A percentile compares a stretch with the other conserved stretches of the same genome.
phyloP scores from a whole-genome alignment of 2,329 filamentous ascomycete species.

The Botryotinia convoluta region DNA sequence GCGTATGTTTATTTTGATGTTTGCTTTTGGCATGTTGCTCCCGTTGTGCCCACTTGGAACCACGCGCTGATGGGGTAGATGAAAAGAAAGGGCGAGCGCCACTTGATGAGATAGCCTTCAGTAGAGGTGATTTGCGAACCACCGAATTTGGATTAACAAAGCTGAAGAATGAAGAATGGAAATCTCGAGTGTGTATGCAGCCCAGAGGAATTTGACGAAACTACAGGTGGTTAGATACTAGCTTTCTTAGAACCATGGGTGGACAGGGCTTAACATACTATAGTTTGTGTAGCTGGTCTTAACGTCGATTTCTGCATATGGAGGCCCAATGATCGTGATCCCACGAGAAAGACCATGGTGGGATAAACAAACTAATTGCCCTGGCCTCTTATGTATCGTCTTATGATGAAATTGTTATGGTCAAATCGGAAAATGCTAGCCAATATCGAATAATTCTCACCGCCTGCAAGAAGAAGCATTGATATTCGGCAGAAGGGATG shows the following conservation, averaged over 20 bases:
- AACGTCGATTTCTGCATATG: background rate
- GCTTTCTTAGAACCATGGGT: background rate
- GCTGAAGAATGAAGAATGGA: background rate
- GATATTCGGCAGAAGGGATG: background rate
- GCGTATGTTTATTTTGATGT: background rate
- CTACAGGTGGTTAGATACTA: background rate
- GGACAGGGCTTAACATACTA: background rate
- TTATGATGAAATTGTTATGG: background rate
- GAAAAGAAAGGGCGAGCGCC: slow-evolving; percentile 10
- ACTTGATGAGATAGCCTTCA: background rate
- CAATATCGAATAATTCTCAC: background rate
- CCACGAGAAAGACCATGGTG: background rate
- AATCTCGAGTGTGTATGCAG: background rate
- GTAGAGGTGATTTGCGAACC: background rate
- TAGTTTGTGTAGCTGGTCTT: background rate
- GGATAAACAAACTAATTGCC: background rate
- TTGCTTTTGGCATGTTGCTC: background rate
- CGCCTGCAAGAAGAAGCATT: background rate
- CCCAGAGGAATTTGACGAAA: background rate
- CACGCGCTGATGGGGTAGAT: background rate
- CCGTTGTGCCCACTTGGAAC: background rate
- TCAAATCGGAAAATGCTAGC: background rate
- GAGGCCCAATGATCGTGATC: background rate
- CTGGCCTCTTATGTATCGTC: background rate
- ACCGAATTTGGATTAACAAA: background rate